A percentile compares a stretch with the other conserved stretches of the same genome.
Evolutionary conservation across 1,284 basidiomycete species (phyloP).

Genomic region (Hymenochaete sp.): DNA sequence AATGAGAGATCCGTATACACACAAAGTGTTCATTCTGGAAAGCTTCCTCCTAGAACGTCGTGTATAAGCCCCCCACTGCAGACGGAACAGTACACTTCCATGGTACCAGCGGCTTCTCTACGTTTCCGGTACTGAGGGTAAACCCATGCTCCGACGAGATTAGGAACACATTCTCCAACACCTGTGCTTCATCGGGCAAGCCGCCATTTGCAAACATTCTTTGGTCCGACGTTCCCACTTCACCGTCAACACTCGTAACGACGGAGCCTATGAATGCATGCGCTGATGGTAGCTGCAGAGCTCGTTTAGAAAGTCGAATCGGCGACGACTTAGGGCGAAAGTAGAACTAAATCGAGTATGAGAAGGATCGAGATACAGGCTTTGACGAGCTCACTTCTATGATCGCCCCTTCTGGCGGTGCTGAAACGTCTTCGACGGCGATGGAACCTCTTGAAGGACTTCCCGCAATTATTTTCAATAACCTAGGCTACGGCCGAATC

Average conservation of each 20-base stretch:
- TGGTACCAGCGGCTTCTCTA: not conserved
- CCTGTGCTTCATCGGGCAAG: not conserved
- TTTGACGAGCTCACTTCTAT: conserved; percentile 6
- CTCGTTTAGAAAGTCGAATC: conserved; percentile 1
- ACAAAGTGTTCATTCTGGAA: too few species aligned
- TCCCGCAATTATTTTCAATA: conserved; percentile 13
- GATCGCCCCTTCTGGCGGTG: conserved; percentile 8
- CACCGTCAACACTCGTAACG: conserved; percentile 1
- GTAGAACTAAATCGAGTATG: conserved; percentile 9
- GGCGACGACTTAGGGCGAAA: conserved; percentile 6
- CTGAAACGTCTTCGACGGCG: conserved; percentile 15
- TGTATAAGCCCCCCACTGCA: conserved; percentile 10
- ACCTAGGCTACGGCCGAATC: not conserved
- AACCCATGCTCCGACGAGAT: conserved; percentile 13
- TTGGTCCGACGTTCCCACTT: not conserved
- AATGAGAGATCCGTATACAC: too few species aligned
- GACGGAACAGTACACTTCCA: conserved; percentile 17
- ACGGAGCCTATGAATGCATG: not conserved
- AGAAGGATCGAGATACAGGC: not conserved
- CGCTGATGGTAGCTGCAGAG: not conserved
- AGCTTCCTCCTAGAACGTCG: too few species aligned
- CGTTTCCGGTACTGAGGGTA: not conserved
- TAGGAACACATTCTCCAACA: conserved; percentile 4
- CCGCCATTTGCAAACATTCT: not conserved
- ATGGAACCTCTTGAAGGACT: conserved; percentile 16